Evolutionary conservation across 2,329 filamentous ascomycete genomes (phyloP).

Genomic region (Colletotrichum theobromicola): DNA sequence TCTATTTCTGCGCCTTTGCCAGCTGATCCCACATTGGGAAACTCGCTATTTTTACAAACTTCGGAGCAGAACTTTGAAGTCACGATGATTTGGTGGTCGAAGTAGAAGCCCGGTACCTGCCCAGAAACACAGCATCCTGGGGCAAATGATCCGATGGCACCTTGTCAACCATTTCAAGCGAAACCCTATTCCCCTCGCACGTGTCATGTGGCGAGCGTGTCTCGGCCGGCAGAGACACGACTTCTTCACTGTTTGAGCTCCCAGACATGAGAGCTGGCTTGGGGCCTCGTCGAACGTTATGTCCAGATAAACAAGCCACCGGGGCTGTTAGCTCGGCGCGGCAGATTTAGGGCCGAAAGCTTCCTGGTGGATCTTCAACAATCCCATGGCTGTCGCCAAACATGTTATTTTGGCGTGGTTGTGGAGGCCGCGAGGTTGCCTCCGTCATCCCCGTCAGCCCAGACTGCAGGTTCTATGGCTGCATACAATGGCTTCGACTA

Average conservation of each 20-base stretch:
- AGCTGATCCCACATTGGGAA: not conserved
- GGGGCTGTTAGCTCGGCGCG: not conserved
- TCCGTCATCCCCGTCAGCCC: constrained; percentile 9
- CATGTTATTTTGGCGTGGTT: not conserved
- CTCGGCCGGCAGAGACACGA: constrained; percentile 16
- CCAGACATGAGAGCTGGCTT: not conserved
- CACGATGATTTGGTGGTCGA: not conserved
- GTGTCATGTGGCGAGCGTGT: constrained; percentile 17
- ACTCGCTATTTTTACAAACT: not conserved
- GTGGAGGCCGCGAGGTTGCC: constrained; percentile 8
- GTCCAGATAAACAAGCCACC: constrained; percentile 5
- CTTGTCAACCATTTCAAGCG: constrained; percentile 3
- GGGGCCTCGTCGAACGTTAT: constrained; percentile 1
- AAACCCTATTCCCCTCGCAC: constrained; percentile 15
- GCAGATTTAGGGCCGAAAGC: constrained; percentile 15
- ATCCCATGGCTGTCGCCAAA: constrained; percentile 6
- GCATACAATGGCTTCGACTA: constrained; percentile 10
- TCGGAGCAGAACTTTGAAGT: not conserved
- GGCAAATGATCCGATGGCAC: constrained; percentile 13
- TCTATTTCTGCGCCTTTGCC: constrained; percentile 4
- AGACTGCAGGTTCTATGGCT: constrained; percentile 13
- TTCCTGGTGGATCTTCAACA: constrained; percentile 14
- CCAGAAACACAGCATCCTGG: not conserved
- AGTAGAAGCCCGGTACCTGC: not conserved
- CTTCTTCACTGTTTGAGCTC: not conserved